Percentiles rank a stretch among this genome's conserved stretches.
phyloP scores from a whole-genome alignment of 1,284 basidiomycete genomes.

The Pholiota adiposa region DNA sequence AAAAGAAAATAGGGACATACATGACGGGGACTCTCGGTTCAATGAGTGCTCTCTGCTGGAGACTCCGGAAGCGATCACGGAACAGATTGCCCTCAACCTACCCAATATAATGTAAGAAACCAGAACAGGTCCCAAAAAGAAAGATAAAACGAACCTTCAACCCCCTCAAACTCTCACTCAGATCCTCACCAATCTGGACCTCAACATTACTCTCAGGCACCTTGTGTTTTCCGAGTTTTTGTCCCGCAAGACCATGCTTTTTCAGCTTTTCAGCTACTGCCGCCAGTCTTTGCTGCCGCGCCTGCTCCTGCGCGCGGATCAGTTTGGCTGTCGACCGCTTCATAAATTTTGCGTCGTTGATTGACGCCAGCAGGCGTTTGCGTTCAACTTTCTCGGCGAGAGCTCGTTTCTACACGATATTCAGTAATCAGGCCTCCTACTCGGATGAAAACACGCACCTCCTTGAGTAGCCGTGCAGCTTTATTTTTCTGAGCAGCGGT shows the following conservation, averaged over 20 bases:
- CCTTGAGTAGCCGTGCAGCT: constrained; percentile 59
- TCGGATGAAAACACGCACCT: constrained; percentile 46
- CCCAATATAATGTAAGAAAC: constrained; percentile 8
- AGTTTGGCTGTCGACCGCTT: constrained; percentile 48
- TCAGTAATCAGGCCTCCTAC: neutral
- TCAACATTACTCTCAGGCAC: constrained; percentile 75
- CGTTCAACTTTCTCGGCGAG: constrained; percentile 59
- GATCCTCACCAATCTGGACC: constrained; percentile 91
- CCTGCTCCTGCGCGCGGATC: constrained; percentile 47
- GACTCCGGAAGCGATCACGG: constrained; percentile 83
- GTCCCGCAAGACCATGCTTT: constrained; percentile 61
- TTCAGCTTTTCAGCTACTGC: constrained; percentile 44
- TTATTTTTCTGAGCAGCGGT: constrained; percentile 75
- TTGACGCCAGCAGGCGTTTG: constrained; percentile 60
- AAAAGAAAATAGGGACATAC: constrained; percentile 55
- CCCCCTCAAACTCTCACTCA: constrained; percentile 84
- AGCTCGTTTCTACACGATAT: constrained; percentile 57
- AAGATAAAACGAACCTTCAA: constrained; percentile 66
- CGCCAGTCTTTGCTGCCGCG: constrained; percentile 42
- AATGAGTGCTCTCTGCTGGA: constrained; percentile 79
- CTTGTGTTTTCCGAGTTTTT: constrained; percentile 77
- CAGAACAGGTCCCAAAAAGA: neutral
- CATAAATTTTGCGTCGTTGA: constrained; percentile 58
- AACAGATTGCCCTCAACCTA: constrained; percentile 95
- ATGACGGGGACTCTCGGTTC: constrained; percentile 76